phyloP scores from a whole-genome alignment of 306 rosid genomes.

The Gleditsia sinensis region DNA sequence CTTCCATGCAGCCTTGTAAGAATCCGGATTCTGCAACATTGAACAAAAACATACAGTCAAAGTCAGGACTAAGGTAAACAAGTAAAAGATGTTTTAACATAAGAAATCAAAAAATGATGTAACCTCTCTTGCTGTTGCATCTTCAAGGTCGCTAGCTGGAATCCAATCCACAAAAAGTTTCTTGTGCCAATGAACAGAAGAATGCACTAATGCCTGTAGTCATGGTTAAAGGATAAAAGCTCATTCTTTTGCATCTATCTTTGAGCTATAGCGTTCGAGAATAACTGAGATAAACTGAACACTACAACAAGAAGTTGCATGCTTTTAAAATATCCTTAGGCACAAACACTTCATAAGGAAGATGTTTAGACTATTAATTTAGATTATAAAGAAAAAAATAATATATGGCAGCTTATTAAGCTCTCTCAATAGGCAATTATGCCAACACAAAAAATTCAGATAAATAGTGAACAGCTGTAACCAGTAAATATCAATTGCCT shows the following conservation, averaged over 20 bases:
- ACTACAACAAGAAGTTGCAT: not conserved
- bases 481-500: not conserved
- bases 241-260: conserved; percentile 5
- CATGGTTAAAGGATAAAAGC: conserved; percentile 14
- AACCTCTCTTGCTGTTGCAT: conserved; percentile 63
- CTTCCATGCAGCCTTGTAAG: conserved; percentile 79
- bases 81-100: not conserved
- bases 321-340: not conserved
- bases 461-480: not conserved
- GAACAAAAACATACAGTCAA: conserved; percentile 25
- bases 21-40: conserved; percentile 64
- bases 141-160: conserved; percentile 75
- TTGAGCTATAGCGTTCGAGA: not conserved
- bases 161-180: conserved; percentile 82
- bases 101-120: conserved; percentile 24
- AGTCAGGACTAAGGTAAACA: not conserved
- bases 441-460: not conserved
- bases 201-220: conserved; percentile 78
- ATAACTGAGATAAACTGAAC: conserved; percentile 6
- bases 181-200: conserved; percentile 66
- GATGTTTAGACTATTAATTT: not conserved
- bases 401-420: not conserved
- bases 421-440: not conserved
- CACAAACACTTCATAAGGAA: conserved; percentile 6
- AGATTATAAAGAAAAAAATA: not conserved